Evolutionary conservation across 208 protist species (phyloP).

Genomic region (Leishmania mexicana): DNA sequence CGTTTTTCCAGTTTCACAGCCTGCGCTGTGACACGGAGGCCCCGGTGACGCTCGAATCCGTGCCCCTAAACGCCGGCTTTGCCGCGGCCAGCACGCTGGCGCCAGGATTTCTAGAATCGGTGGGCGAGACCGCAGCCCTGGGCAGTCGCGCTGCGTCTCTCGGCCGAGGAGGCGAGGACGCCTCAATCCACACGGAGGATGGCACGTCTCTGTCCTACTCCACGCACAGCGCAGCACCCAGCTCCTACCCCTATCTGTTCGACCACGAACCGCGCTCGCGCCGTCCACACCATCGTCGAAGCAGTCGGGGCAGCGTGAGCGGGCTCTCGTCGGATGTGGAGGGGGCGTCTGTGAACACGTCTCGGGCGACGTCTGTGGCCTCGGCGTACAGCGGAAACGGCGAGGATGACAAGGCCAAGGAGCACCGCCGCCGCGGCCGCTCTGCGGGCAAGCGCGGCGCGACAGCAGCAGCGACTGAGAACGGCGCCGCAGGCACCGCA

Average conservation of each 20-base stretch:
- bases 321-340: conserved; percentile 16
- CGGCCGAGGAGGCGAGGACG: background rate
- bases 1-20: conserved; percentile 36
- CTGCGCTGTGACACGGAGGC: conserved; percentile 28
- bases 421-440: background rate
- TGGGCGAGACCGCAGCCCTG: conserved; percentile 6
- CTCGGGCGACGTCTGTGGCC: conserved; percentile 43
- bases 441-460: background rate
- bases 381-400: conserved; percentile 28
- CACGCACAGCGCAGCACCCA: conserved; percentile 24
- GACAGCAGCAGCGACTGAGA: background rate
- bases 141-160: background rate
- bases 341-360: conserved; percentile 11
- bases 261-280: conserved; percentile 25
- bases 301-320: conserved; percentile 13
- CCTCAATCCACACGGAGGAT: conserved; percentile 22
- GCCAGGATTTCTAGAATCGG: conserved; percentile 12
- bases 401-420: conserved; percentile 30
- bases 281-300: conserved; percentile 13
- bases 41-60: conserved; percentile 32
- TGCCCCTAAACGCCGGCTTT: conserved; percentile 23
- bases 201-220: conserved; percentile 28
- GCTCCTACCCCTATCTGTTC: conserved; percentile 34
- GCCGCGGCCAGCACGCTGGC: conserved; percentile 10
- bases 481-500: background rate